Evolutionary conservation across 495 filamentous ascomycete species (phyloP).

Genomic region (Daldinia childiae): DNA sequence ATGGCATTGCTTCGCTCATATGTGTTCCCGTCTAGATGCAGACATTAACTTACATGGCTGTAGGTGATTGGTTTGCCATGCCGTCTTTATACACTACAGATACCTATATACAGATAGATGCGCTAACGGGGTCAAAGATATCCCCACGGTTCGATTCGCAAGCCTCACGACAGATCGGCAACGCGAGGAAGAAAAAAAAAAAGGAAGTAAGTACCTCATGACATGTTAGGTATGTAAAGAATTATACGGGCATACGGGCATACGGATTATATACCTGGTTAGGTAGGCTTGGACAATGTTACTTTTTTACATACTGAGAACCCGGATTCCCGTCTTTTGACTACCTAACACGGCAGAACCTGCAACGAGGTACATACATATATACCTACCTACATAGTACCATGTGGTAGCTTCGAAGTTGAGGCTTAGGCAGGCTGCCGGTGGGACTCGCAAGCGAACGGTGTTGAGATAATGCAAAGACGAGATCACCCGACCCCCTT

Average conservation of each 20-base stretch:
- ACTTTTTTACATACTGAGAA: slow-evolving; percentile 8
- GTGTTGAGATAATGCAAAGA: slow-evolving; percentile 28
- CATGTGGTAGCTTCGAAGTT: slow-evolving; percentile 5
- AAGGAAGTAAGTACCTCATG: slow-evolving; percentile 1
- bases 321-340: slow-evolving; percentile 18
- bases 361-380: background rate
- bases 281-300: background rate
- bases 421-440: slow-evolving; percentile 28
- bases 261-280: background rate
- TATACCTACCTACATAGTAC: too few species aligned
- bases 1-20: slow-evolving; percentile 29
- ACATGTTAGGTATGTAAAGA: background rate
- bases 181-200: slow-evolving; percentile 15
- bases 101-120: background rate
- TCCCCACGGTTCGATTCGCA: slow-evolving; percentile 5
- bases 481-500: slow-evolving; percentile 32
- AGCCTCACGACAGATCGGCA: slow-evolving; percentile 19
- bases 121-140: slow-evolving; percentile 8
- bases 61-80: slow-evolving; percentile 29
- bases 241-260: slow-evolving; percentile 12
- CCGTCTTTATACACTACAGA: slow-evolving; percentile 10
- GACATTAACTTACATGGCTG: slow-evolving; percentile 37
- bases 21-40: slow-evolving; percentile 29
- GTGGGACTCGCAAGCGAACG: slow-evolving; percentile 21
- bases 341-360: background rate